Evolutionary conservation across 1,284 basidiomycete species (phyloP).

Genomic region (Phellopilus nigrolimitatus): DNA sequence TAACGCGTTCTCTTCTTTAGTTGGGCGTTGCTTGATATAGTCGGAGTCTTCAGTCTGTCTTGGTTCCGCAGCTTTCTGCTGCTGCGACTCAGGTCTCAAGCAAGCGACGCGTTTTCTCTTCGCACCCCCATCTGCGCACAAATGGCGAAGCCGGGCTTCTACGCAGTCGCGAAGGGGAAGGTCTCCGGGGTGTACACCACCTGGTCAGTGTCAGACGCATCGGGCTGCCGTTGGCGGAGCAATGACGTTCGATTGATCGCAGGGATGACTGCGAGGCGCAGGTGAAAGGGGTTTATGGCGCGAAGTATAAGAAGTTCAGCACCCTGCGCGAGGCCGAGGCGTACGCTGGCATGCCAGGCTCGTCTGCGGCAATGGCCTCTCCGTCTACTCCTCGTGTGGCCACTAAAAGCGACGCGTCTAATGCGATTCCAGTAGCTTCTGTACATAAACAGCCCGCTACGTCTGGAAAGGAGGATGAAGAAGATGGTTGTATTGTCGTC

Average conservation of each 20-base stretch:
- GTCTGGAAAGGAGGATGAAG: slow-evolving; percentile 16
- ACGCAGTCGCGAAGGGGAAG: slow-evolving; percentile 36
- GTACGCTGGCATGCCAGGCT: slow-evolving; percentile 20
- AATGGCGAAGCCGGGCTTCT: slow-evolving; percentile 30
- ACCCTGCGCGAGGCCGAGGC: slow-evolving; percentile 46
- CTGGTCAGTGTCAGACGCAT: slow-evolving; percentile 30
- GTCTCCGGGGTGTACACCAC: slow-evolving; percentile 36
- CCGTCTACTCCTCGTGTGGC: not conserved
- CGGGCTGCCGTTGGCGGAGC: slow-evolving; percentile 4
- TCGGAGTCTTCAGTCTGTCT: not conserved
- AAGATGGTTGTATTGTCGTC: slow-evolving; percentile 44
- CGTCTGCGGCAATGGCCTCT: not conserved
- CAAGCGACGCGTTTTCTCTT: not conserved
- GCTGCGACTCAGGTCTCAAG: not conserved
- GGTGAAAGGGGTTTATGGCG: slow-evolving; percentile 50
- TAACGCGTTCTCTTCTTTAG: not conserved
- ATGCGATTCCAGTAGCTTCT: not conserved
- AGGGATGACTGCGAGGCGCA: slow-evolving; percentile 61
- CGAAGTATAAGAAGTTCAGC: slow-evolving; percentile 61
- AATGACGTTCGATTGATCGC: not conserved
- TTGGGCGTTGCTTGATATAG: not conserved
- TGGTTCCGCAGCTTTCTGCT: not conserved
- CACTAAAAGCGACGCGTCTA: too few species aligned
- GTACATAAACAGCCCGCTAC: slow-evolving; percentile 7
- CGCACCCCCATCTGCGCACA: not conserved